Evolutionary conservation across 2,329 filamentous ascomycete genomes (phyloP), one percentile per base, ranked within the genome.

Genomic region (Zymoseptoria ardabiliae): DNA sequence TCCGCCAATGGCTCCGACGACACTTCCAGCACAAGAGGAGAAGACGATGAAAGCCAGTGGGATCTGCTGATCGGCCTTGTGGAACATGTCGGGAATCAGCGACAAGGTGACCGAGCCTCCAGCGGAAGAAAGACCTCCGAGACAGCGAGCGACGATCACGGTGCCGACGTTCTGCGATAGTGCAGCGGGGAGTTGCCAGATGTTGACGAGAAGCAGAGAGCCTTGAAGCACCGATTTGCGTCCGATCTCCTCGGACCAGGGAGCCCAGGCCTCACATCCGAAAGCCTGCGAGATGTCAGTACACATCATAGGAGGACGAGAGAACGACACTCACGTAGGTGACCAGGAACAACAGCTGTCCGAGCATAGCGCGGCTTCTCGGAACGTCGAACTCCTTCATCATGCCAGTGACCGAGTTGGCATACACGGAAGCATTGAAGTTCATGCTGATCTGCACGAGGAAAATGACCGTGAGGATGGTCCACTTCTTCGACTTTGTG

Each of bases 241-340:
- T 20, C 90, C 90, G 54, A 93, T 79, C 69, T 94, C 90, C 72
- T 95, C 90, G 52, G 85, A 89, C 88, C 90, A 94, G 0, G 90
- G 90, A 0, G 90, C 90, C 90, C 90, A 94, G 0, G 93, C 80
- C 73, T 94, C 90, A 72, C 90, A 94, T 41, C 90, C 90, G 71
- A 94, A 92, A 45, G 89, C 90, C 51, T 53, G 51, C 20, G 7
- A 45, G 2, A 45, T 7, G 35, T 45, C 35, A 45, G 35, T n/a
- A 17, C 35, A 45, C 17, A n/a, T 13, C 17, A 17, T 45, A 45
- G 13, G 13, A n/a, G 17, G 13, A 45, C 13, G 6, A n/a, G 35
- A 45, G 13, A 22, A 9, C 22, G 9, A 13, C 5, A 53, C 51
- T 53, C 28, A 53, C 51, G 72, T 95, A 94, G 2, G 86, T 74